Conservation (phyloP, 441 rosid species). For the Pelargonium australe region DNA sequence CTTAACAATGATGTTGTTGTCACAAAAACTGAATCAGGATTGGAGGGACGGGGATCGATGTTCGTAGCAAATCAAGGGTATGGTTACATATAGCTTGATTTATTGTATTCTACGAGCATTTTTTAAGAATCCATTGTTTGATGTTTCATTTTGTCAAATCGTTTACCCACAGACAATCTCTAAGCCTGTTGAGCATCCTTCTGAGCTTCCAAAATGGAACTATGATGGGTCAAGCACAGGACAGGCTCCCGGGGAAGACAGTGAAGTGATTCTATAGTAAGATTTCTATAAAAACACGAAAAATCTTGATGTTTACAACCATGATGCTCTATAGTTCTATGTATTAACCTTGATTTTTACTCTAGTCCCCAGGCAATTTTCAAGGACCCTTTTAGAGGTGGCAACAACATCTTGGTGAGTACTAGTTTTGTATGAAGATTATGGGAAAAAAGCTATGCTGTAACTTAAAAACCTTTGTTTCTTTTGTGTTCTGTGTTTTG, state of each 20-base stretch:
- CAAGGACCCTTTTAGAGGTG: constrained; percentile 96
- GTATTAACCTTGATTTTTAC: neutral
- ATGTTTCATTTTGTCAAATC: neutral
- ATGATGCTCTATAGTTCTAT: too few species aligned
- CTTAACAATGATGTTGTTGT: neutral
- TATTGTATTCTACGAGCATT: neutral
- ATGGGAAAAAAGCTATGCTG: too few species aligned
- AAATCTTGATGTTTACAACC: too few species aligned
- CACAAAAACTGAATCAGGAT: constrained; percentile 44
- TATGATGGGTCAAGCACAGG: constrained; percentile 98
- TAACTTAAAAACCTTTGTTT: neutral
- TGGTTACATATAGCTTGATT: constrained; percentile 17
- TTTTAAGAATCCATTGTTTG: neutral
- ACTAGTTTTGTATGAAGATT: neutral
- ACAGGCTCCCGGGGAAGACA: constrained; percentile 96
- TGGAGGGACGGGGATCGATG: constrained; percentile 78
- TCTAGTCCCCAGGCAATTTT: constrained; percentile 93
- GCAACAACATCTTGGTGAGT: constrained; percentile 88
- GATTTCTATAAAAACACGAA: constrained; percentile 20
- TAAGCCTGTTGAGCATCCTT: constrained; percentile 79
- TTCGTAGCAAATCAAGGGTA: constrained; percentile 96
- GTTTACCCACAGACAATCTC: constrained; percentile 47
- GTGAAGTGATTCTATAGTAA: constrained; percentile 97
- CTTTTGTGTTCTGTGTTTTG: neutral
- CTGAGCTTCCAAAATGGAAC: constrained; percentile 86